Evolutionary conservation across 352 stramenopile genomes (phyloP), one percentile per base, ranked within the genome.

Genomic region (Pythium brassicae): DNA sequence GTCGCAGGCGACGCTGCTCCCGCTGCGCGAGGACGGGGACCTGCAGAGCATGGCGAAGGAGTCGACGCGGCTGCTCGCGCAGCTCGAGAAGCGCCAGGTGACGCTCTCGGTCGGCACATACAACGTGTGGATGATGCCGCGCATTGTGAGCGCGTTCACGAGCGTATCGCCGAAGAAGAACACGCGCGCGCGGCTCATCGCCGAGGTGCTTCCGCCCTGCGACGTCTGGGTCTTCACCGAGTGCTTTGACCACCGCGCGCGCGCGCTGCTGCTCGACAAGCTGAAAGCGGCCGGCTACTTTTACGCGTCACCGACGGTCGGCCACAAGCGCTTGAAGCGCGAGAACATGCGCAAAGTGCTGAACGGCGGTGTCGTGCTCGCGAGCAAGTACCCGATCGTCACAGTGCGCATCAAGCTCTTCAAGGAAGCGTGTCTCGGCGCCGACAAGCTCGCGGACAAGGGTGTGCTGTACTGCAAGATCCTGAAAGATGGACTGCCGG

Each of bases 121-220:
- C 69, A 92, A 89, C 54, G 77, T 92, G 15, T 92, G 82, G 82
- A 92, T 92, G 82, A 74, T 92, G 74, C 82, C 81, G 9, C 78
- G 78, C 45, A 89, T 88, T 51, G 72, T 92, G 39, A 87, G 73
- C 40, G 74, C 70, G 37, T 92, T 92, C 57, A 86, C 77, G 42
- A 80, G 60, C 47, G 70, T 82, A 29, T 89, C 75, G 0, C 77
- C 79, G 2, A 79, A 82, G 61, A 92, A 92, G 60, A 92, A 89
- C 61, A 92, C 78, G 22, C 75, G 82, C 34, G 78, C 82, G 50
- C 71, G 77, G 29, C 65, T 89, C 26, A 92, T 92, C 32, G 72
- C 77, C 3, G 79, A 89, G 20, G 44, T 86, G 27, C 59, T 92
- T 35, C 82, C 79, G 49, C 62, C 70, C 0, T 89, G 79, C 63